A percentile compares a stretch with the other conserved stretches of the same genome.
These are phyloP conservation scores for Rhododendron simsii DNA, from an alignment of 148 eudicot genomes.

Conservation along the genomic window DNA sequence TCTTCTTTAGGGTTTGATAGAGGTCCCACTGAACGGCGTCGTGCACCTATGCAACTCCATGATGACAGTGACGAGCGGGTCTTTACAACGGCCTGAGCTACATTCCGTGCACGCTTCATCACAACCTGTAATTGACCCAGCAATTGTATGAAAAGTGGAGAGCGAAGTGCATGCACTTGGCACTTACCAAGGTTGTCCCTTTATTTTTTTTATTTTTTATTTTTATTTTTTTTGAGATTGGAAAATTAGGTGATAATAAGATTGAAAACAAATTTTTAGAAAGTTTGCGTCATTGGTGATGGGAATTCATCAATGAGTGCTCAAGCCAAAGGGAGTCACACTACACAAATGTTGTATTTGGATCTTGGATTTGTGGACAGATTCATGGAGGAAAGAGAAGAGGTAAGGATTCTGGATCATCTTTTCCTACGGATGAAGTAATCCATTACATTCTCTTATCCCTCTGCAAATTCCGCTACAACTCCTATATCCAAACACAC, in stretches of 20 bases:
- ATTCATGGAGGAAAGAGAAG: not conserved
- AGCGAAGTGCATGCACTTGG: not conserved
- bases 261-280: not conserved
- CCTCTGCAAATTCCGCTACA: not conserved
- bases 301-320: not conserved
- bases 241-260: not conserved
- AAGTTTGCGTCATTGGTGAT: not conserved
- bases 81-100: constrained; percentile 84
- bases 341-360: not conserved
- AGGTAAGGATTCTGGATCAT: not conserved
- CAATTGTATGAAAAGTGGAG: not conserved
- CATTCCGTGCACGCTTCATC: constrained; percentile 85
- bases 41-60: constrained; percentile 94
- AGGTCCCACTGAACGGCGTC: constrained; percentile 56
- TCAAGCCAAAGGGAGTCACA: not conserved
- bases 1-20: constrained; percentile 34
- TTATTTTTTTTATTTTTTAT: not conserved
- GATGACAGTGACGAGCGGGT: constrained; percentile 75
- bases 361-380: not conserved
- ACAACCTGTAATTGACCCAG: constrained; percentile 52
- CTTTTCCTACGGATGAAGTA: constrained; percentile 20
- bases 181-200: not conserved
- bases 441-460: not conserved
- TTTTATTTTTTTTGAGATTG: not conserved
- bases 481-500: not conserved